Base-by-base conservation (phyloP, 257 asterid species). In the Rehmannia glutinosa region DNA sequence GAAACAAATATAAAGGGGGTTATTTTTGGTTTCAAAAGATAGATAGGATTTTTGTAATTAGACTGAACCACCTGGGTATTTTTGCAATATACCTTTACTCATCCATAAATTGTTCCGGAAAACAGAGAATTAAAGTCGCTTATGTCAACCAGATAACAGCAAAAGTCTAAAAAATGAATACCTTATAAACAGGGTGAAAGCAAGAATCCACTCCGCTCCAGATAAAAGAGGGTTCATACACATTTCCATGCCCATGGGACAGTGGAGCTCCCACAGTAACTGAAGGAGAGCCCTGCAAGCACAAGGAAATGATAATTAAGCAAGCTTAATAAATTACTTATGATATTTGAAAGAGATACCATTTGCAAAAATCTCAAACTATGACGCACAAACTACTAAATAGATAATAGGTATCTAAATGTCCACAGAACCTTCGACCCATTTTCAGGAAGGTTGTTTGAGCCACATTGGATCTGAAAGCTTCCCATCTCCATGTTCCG, bases 101-200 rank as follows among this genome's bases (percentile, higher is more conserved):
- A n/a, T n/a, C n/a, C n/a, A n/a, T n/a, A n/a, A n/a, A n/a, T n/a
- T n/a, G n/a, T n/a, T n/a, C n/a, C n/a, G n/a, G n/a, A n/a, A n/a
- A n/a, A n/a, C n/a, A 51, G 36, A 10, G 50, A 66, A 65, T 36
- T 12, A 35, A 73, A 42, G 23, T 8, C 47, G 45, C 33, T 21
- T 2, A 52, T 51, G 38, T n/a, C n/a, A 52, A 62, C 30, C 20
- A 11, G 1, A 50, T 35, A 45, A 43, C 13, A 32, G 46, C 16
- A 10, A 3, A 21, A 5, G 64, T 15, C 74, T 55, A 16, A 32
- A 24, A 36, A 69, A 19, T 32, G 57, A 61, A 20, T 82, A 92
- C 98, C 96, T 72, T 81, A 60, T 64, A 80, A 69, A 60, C 39
- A 77, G 95, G 90, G 71, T 59, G 70, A 65, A 79, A 72, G 73